Percentiles rank a stretch among this genome's conserved stretches.
Evolutionary conservation across 176 grass and related monocot species (phyloP).

Genomic region (Raddia distichophylla): DNA sequence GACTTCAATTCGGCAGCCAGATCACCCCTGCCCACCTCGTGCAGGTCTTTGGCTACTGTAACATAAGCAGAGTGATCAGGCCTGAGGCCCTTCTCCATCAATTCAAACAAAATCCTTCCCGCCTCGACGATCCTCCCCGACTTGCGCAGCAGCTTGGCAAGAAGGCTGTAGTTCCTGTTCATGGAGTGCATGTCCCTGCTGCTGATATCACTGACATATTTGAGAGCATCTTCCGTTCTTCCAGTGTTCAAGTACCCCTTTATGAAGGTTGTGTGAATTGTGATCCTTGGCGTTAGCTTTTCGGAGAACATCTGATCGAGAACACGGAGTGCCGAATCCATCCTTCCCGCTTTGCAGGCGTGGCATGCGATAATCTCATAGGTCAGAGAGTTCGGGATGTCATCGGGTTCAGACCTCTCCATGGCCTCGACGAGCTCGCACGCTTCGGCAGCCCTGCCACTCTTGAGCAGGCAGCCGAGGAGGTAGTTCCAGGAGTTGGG

Average conservation of each 20-base stretch:
- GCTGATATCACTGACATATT: slow-evolving; percentile 68
- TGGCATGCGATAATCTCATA: slow-evolving; percentile 74
- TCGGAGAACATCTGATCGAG: slow-evolving; percentile 60
- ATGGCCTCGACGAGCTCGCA: slow-evolving; percentile 76
- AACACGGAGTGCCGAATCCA: slow-evolving; percentile 67
- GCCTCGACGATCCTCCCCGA: slow-evolving; percentile 60
- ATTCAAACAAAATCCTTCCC: slow-evolving; percentile 67
- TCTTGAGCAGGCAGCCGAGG: slow-evolving; percentile 75
- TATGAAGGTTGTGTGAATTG: slow-evolving; percentile 75
- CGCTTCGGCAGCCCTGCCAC: slow-evolving; percentile 55
- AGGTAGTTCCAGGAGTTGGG: slow-evolving; percentile 84
- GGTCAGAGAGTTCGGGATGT: slow-evolving; percentile 54
- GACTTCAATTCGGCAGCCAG: slow-evolving; percentile 67
- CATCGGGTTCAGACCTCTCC: slow-evolving; percentile 38
- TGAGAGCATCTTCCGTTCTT: slow-evolving; percentile 54
- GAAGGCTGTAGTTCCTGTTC: slow-evolving; percentile 80
- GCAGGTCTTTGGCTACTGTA: slow-evolving; percentile 66
- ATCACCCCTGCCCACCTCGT: slow-evolving; percentile 53
- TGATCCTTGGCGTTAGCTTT: slow-evolving; percentile 64
- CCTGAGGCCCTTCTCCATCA: slow-evolving; percentile 76
- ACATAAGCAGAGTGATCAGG: slow-evolving; percentile 70
- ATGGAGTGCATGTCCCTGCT: slow-evolving; percentile 54
- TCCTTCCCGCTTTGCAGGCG: slow-evolving; percentile 59
- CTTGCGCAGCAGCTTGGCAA: slow-evolving; percentile 54
- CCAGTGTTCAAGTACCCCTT: slow-evolving; percentile 67